Evolutionary conservation across 1,284 basidiomycete genomes (phyloP), one percentile per base, ranked within the genome.

Genomic region (Sphaerobolus stellatus): DNA sequence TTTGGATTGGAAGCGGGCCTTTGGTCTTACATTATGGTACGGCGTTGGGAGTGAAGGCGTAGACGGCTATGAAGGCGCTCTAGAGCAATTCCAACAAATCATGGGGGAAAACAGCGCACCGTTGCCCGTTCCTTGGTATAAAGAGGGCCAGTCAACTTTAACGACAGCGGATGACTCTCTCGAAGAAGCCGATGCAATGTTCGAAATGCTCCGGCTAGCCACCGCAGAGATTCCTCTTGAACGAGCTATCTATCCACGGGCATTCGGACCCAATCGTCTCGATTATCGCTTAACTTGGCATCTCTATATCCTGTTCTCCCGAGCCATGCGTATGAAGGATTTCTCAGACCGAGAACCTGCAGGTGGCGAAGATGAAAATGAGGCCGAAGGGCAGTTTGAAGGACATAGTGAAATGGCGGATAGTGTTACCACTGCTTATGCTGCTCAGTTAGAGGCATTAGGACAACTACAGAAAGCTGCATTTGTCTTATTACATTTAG

Each of bases 221-320:
- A 81, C 74, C 58, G 52, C 44, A 71, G 11, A 68, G 72, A 68
- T 77, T 47, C 67, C 76, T 0, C 70, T 83, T 22, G 80, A 81
- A 50, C 58, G 66, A 13, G 74, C 73, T n/a, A 68, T 83, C 5
- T 62, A 70, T 5, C 88, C 94, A 0, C 75, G 86, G 29, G 90
- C 89, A 33, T 93, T 91, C 64, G 83, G 86, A 1, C 72, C 88
- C 0, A 89, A 85, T 11, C 88, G 89, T 0, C 70, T 84, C 20
- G 94, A 97, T 69, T 88, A 86, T 66, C 84, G 92, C 11, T 74
- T 98, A 52, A 81, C 91, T 7, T 99, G 96, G 96, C 94, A 98
- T 71, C 68, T 98, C 28, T 98, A 96, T 68, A 83, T 94, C 56
- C 75, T 98, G 30, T 76, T 99, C 25, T 89, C 93, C 4, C 82